Evolutionary conservation across 352 stramenopile species (phyloP).

Genomic region (Phytophthora syringae): DNA sequence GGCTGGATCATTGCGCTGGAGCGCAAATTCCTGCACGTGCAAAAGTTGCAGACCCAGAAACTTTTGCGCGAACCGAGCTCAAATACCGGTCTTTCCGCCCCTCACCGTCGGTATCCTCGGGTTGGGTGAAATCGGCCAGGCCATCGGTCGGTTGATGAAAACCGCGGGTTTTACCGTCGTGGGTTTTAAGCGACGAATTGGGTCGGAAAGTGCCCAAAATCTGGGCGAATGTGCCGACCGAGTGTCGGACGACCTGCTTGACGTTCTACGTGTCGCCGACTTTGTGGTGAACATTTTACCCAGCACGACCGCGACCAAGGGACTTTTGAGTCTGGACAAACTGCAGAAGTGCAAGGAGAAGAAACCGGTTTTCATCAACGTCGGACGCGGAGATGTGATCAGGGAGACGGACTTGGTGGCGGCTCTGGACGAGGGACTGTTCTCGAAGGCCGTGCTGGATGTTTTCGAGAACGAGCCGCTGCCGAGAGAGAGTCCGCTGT

Average conservation of each 20-base stretch:
- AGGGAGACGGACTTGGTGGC: constrained; percentile 64
- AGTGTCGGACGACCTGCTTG: constrained; percentile 51
- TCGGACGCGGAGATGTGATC: constrained; percentile 88
- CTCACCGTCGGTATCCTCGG: constrained; percentile 64
- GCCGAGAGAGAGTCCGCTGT: constrained; percentile 61
- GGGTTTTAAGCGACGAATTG: constrained; percentile 65
- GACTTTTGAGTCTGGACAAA: constrained; percentile 55
- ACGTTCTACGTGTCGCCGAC: constrained; percentile 64
- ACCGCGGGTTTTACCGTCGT: constrained; percentile 61
- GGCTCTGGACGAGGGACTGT: constrained; percentile 66
- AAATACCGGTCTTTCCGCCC: constrained; percentile 41
- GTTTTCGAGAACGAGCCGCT: constrained; percentile 65
- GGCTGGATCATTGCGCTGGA: constrained; percentile 46
- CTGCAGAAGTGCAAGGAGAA: constrained; percentile 54
- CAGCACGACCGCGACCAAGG: constrained; percentile 80
- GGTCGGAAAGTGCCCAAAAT: constrained; percentile 7
- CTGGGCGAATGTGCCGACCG: constrained; percentile 34
- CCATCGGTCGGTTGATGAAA: constrained; percentile 57
- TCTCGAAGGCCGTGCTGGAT: constrained; percentile 72
- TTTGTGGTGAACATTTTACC: constrained; percentile 88
- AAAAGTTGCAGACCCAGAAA: constrained; percentile 33
- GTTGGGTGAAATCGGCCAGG: constrained; percentile 67
- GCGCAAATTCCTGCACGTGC: constrained; percentile 53
- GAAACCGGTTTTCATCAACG: constrained; percentile 88
- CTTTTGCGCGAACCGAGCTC: constrained; percentile 31